Evolutionary conservation across 441 rosid species (phyloP).

Genomic region (Populus hybrid): DNA sequence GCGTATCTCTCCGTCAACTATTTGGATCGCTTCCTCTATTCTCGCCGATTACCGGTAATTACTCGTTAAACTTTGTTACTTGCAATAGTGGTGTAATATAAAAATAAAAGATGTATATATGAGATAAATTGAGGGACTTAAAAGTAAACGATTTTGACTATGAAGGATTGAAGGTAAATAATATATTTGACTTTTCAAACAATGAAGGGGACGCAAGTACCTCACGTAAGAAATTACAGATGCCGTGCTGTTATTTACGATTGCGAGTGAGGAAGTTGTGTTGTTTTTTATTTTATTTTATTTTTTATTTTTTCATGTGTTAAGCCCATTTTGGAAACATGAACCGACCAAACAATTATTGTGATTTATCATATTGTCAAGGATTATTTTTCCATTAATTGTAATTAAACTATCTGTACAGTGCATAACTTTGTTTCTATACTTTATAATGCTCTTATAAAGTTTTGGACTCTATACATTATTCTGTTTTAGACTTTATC

Average conservation of each 20-base stretch:
- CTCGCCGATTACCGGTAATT: conserved; percentile 68
- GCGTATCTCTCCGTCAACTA: conserved; percentile 95
- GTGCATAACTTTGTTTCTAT: background rate
- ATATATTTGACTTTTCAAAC: conserved; percentile 37
- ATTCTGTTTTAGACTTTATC: background rate
- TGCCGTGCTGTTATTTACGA: background rate
- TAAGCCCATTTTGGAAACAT: background rate
- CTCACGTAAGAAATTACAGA: background rate
- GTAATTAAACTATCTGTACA: conserved; percentile 8
- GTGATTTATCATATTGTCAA: background rate
- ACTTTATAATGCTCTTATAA: conserved; percentile 14
- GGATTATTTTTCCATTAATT: background rate
- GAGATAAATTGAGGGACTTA: background rate
- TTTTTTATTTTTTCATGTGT: background rate
- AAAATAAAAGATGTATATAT: background rate
- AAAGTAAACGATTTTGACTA: conserved; percentile 14
- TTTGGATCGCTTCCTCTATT: conserved; percentile 77
- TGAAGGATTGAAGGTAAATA: conserved; percentile 5
- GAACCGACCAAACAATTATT: conserved; percentile 13
- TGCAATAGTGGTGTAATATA: background rate
- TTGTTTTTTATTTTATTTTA: background rate
- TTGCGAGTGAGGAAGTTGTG: background rate
- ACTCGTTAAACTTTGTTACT: conserved; percentile 1
- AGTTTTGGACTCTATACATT: conserved; percentile 23
- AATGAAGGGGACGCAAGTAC: conserved; percentile 21